Conservation (phyloP, 139 green algal species). For the Prasinococcaceae sp. region DNA sequence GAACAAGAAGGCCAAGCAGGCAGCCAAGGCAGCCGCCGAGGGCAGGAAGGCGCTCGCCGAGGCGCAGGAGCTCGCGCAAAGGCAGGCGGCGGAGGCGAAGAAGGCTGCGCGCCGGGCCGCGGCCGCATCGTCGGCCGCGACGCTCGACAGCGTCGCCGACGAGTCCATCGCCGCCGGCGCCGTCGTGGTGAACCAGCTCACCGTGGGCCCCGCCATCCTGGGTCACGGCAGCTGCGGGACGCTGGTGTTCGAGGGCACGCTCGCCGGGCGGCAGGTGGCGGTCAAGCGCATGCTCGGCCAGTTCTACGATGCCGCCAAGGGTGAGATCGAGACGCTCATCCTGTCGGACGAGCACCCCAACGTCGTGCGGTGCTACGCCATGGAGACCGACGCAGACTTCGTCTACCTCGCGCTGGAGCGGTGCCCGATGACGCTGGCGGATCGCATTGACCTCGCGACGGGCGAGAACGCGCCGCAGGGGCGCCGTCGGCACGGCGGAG, state of each 20-base stretch:
- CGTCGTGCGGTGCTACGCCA: constrained; percentile 81
- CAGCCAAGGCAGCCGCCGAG: background rate
- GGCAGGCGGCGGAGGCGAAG: background rate
- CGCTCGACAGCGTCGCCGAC: background rate
- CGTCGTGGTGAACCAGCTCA: constrained; percentile 15
- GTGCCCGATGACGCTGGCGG: constrained; percentile 46
- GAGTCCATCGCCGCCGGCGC: background rate
- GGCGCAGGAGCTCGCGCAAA: too few species aligned
- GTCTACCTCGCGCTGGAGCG: constrained; percentile 92
- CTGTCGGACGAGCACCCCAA: constrained; percentile 88
- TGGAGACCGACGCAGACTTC: constrained; percentile 94
- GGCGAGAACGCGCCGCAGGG: background rate
- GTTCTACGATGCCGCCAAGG: constrained; percentile 45
- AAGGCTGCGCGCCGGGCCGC: background rate
- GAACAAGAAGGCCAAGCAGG: constrained; percentile 9
- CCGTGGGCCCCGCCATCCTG: constrained; percentile 24
- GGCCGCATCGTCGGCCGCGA: background rate
- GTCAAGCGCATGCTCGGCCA: constrained; percentile 31
- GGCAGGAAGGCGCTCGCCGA: background rate
- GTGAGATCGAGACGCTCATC: constrained; percentile 87
- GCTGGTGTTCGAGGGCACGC: constrained; percentile 31
- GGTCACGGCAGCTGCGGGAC: constrained; percentile 39
- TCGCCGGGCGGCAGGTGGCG: constrained; percentile 27
- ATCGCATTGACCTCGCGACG: constrained; percentile 12
- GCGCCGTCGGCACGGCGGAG: background rate